Evolutionary conservation across 352 stramenopile species (phyloP), one percentile per base, ranked within the genome.

Genomic region (Phytopythium aichiense): DNA sequence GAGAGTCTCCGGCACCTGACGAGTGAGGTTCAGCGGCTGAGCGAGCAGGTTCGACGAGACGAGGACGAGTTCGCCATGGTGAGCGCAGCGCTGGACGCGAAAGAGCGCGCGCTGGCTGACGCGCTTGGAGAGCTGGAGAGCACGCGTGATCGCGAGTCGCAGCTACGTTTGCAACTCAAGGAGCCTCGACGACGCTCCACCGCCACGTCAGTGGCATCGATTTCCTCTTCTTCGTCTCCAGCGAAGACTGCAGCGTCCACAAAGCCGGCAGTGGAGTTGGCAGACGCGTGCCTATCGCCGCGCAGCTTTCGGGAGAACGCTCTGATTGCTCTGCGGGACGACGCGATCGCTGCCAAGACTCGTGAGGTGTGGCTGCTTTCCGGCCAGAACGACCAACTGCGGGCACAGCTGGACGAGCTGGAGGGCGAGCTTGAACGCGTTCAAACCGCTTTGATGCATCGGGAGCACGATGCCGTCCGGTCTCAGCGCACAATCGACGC

Each of bases 291-390:
- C 46, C 59, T 94, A 9, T 91, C 81, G 11, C 82, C 84, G 30
- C 79, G 82, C 0, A 90, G 82, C 64, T 94, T 88, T 53, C 73
- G 64, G 20, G 84, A 94, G 56, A 87, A 84, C 46, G 79, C 91
- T 55, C 69, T 94, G 28, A 87, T 94, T 38, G 70, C 76, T 43
- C 68, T 94, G 15, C 75, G 84, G 1, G 84, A 94, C 58, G 84
- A 94, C 43, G 79, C 81, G 30, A 82, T 94, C 51, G 63, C 73
- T 12, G 81, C 81, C 25, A 91, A 91, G 42, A 81, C 75, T 1
- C 77, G 83, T 22, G 81, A 94, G 52, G 71, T 94, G 13, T 89
- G 79, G 76, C 66, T 94, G 15, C 64, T 94, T 9, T 77, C 72
- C 6, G 79, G 77, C 0, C 70, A 89, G 37, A 92, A 94, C 54